These are phyloP conservation scores for Martiniozyma asiatica DNA, from an alignment of 1,139 yeast species.

Conservation along the genomic window DNA sequence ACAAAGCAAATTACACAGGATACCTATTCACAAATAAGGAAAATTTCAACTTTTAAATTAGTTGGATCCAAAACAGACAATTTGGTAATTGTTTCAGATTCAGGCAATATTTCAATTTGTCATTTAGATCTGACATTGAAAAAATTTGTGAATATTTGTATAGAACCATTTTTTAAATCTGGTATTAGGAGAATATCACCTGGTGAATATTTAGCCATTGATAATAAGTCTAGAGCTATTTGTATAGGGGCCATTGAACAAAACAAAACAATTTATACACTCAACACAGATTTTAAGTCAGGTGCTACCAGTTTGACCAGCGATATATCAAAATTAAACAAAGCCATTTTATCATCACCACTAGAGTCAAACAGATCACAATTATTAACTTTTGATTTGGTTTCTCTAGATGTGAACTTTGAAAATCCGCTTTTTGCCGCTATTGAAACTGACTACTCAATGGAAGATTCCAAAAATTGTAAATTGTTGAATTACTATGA, in stretches of 20 bases:
- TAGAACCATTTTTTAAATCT: slow-evolving; percentile 63
- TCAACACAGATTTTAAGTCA: slow-evolving; percentile 27
- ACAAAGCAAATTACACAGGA: slow-evolving; percentile 31
- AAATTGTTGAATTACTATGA: slow-evolving; percentile 54
- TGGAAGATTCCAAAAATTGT: slow-evolving; percentile 3
- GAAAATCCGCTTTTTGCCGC: slow-evolving; percentile 81
- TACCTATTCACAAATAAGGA: slow-evolving; percentile 49
- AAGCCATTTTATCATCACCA: slow-evolving; percentile 62
- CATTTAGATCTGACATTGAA: slow-evolving; percentile 31
- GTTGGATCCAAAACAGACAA: slow-evolving; percentile 45
- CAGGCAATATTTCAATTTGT: slow-evolving; percentile 59
- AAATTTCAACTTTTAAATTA: slow-evolving; percentile 37
- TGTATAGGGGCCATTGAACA: slow-evolving; percentile 64
- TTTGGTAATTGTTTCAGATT: slow-evolving; percentile 65
- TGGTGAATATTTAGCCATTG: slow-evolving; percentile 64
- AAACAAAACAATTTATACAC: slow-evolving; percentile 54
- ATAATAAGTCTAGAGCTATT: slow-evolving; percentile 61
- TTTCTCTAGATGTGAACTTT: slow-evolving; percentile 61
- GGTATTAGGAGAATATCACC: slow-evolving; percentile 71
- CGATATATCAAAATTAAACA: too few relatives aligned
- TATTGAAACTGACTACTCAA: slow-evolving; percentile 50
- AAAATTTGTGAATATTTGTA: slow-evolving; percentile 37
- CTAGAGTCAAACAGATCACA: slow-evolving; percentile 49
- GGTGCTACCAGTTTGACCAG: too few relatives aligned
- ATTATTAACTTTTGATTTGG: slow-evolving; percentile 40